Evolutionary conservation across 371 early-diverging fungal species (phyloP).

Genomic region (Capniomyces stellatus): DNA sequence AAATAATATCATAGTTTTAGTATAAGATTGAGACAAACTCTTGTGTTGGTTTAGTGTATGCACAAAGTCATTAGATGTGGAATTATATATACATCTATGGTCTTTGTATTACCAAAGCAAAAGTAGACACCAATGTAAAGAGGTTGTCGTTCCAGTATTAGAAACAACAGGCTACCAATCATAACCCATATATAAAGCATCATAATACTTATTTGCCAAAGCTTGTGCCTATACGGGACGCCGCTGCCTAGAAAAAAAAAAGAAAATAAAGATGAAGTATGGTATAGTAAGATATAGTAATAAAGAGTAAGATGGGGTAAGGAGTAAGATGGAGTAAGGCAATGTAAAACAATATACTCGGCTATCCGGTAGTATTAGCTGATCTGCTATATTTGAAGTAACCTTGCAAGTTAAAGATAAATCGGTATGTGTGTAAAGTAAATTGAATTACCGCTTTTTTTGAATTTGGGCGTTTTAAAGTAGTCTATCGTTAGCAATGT

Average conservation of each 20-base stretch:
- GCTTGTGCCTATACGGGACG: background rate
- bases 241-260: background rate
- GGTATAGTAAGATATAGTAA: too few relatives aligned
- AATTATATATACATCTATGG: too few relatives aligned
- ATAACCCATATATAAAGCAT: background rate
- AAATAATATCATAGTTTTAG: too few relatives aligned
- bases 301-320: background rate
- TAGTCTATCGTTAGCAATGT: background rate
- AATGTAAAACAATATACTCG: background rate
- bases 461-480: background rate
- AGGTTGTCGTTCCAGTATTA: background rate
- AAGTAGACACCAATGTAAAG: background rate
- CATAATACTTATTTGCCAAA: background rate
- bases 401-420: background rate
- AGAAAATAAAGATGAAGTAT: too few relatives aligned
- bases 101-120: constrained; percentile 1
- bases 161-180: background rate
- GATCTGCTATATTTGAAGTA: background rate
- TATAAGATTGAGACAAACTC: too few relatives aligned
- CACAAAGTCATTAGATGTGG: too few relatives aligned
- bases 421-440: background rate
- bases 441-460: background rate
- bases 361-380: background rate
- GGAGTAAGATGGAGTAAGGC: background rate
- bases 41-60: too few relatives aligned